These are phyloP conservation scores for Achlya hypogyna DNA, from an alignment of 352 stramenopile genomes.

Conservation along the genomic window DNA sequence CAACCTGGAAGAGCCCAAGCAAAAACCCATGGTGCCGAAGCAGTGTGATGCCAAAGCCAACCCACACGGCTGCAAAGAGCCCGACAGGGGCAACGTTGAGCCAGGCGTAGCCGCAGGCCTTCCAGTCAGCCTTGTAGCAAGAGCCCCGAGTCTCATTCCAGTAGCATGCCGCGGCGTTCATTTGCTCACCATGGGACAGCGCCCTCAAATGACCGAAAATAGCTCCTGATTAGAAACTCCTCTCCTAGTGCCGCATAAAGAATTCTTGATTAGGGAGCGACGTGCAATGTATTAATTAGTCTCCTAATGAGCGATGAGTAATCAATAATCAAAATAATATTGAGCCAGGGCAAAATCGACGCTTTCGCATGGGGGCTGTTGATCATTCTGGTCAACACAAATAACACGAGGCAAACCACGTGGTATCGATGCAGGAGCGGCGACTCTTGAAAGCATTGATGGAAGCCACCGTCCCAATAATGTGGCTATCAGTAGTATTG, in stretches of 20 bases:
- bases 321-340: too few species aligned
- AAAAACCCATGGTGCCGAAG: not conserved
- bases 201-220: too few species aligned
- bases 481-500: too few species aligned
- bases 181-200: not conserved
- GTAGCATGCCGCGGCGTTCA: not conserved
- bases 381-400: too few species aligned
- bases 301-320: too few species aligned
- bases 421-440: too few species aligned
- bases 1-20: not conserved
- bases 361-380: too few species aligned
- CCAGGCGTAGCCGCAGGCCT: conserved; percentile 14
- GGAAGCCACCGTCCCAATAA: too few species aligned
- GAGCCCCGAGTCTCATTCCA: not conserved
- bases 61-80: conserved; percentile 7
- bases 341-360: too few species aligned
- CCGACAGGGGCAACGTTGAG: conserved; percentile 10
- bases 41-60: not conserved
- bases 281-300: too few species aligned
- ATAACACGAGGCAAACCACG: too few species aligned
- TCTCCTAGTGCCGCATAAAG: not conserved
- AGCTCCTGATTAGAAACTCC: not conserved
- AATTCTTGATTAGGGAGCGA: not conserved
- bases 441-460: too few species aligned
- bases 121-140: conserved; percentile 9